Conservation (phyloP, 305 asterid species). For the Rubia tinctorum region DNA sequence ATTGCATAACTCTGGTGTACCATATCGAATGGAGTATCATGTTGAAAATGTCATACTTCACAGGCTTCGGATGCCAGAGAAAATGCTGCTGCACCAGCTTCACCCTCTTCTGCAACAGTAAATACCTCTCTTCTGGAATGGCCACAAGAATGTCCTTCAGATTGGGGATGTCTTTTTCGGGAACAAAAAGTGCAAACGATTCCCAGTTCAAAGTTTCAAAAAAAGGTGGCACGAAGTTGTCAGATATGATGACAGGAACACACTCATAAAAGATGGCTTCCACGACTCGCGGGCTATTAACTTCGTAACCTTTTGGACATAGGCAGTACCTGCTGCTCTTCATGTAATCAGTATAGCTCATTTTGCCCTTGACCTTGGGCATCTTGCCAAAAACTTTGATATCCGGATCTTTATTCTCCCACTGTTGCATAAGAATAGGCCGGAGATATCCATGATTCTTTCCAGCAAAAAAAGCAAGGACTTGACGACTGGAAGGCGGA, state of each 20-base stretch:
- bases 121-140: conserved; percentile 43
- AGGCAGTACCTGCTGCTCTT: conserved; percentile 87
- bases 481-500: not conserved
- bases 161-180: conserved; percentile 67
- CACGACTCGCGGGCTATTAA: conserved; percentile 81
- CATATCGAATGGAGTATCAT: conserved; percentile 76
- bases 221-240: conserved; percentile 71
- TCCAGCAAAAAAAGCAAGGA: conserved; percentile 6
- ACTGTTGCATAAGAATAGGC: conserved; percentile 2
- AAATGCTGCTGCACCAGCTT: conserved; percentile 70
- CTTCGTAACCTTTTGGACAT: conserved; percentile 62
- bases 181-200: conserved; percentile 56
- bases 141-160: conserved; percentile 53
- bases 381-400: not conserved
- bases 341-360: conserved; percentile 65
- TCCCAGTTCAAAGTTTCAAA: conserved; percentile 75
- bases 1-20: conserved; percentile 46
- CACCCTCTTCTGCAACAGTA: conserved; percentile 59
- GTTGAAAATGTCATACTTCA: conserved; percentile 58
- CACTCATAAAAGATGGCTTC: conserved; percentile 88
- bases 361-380: conserved; percentile 36
- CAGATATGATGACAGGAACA: conserved; percentile 73
- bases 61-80: conserved; percentile 70
- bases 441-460: not conserved
- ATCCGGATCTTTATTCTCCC: conserved; percentile 1